These are phyloP conservation scores for Phytophthora pisi DNA, from an alignment of 352 stramenopile species.

Conservation along the genomic window DNA sequence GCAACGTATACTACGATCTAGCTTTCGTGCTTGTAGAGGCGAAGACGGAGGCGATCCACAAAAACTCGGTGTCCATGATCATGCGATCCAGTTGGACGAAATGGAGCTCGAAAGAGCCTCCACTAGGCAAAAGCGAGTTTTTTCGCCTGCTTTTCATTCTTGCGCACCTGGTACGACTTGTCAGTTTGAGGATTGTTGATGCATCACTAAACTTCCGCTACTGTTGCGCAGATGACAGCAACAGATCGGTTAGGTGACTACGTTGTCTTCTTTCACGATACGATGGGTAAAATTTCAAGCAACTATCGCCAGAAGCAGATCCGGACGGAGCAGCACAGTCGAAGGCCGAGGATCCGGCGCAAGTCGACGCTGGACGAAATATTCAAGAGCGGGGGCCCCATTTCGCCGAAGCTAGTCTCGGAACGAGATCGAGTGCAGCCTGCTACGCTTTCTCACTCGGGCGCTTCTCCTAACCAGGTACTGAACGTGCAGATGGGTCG, in stretches of 20 bases:
- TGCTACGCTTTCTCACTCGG: constrained; percentile 16
- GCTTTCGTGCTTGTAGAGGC: constrained; percentile 74
- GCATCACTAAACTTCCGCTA: constrained; percentile 9
- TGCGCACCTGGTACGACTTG: constrained; percentile 59
- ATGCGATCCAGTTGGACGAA: constrained; percentile 72
- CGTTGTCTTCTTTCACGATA: constrained; percentile 78
- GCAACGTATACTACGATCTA: constrained; percentile 71
- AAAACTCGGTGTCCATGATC: constrained; percentile 83
- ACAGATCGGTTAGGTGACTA: constrained; percentile 75
- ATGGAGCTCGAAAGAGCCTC: constrained; percentile 62
- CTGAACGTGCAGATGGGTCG: constrained; percentile 46
- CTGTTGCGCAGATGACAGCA: constrained; percentile 60
- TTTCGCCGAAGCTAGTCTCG: constrained; percentile 13
- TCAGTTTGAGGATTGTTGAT: background rate
- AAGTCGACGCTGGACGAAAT: constrained; percentile 48
- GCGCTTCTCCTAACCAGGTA: constrained; percentile 22
- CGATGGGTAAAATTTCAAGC: constrained; percentile 56
- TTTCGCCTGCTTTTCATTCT: constrained; percentile 76
- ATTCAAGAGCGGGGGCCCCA: constrained; percentile 11
- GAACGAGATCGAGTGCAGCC: constrained; percentile 17
- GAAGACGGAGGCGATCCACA: constrained; percentile 79
- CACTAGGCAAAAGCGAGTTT: constrained; percentile 64
- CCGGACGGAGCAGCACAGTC: constrained; percentile 28
- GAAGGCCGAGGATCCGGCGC: constrained; percentile 17
- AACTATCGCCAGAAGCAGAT: constrained; percentile 54